phyloP scores from a whole-genome alignment of 75 land plant species.

The Larix kaempferi region DNA sequence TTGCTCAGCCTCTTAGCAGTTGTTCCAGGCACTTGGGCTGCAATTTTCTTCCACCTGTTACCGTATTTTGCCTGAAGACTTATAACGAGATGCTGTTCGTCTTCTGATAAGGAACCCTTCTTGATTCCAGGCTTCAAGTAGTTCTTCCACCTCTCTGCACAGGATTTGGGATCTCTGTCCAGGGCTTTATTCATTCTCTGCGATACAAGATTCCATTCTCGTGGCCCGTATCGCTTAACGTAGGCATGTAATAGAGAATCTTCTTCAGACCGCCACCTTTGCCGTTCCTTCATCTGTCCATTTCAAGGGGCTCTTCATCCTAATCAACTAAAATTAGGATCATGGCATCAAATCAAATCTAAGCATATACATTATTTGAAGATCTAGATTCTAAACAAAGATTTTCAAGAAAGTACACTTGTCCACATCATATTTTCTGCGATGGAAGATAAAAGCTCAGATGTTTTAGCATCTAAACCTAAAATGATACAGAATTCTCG shows the following conservation, averaged over 20 bases:
- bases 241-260: slow-evolving; percentile 61
- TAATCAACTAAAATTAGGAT: not conserved
- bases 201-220: slow-evolving; percentile 75
- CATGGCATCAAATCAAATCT: not conserved
- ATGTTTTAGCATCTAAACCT: no score
- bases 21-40: slow-evolving; percentile 81
- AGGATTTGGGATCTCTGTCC: slow-evolving; percentile 77
- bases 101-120: slow-evolving; percentile 79
- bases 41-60: slow-evolving; percentile 97
- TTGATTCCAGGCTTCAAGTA: slow-evolving; percentile 87
- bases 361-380: not conserved
- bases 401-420: no score
- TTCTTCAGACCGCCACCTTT: slow-evolving; percentile 79
- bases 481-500: no score
- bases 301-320: slow-evolving; percentile 15
- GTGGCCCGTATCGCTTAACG: slow-evolving; percentile 66
- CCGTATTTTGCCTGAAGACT: slow-evolving; percentile 93
- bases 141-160: slow-evolving; percentile 84
- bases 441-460: no score
- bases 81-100: slow-evolving; percentile 85
- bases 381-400: no score
- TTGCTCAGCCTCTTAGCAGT: slow-evolving; percentile 83
- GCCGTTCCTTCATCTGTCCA: slow-evolving; percentile 76
- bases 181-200: slow-evolving; percentile 62
- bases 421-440: no score